Evolutionary conservation across 228 moss, liverwort and hornwort genomes (phyloP), one percentile per base, ranked within the genome.

Genomic region (Sphagnum magellanicum): DNA sequence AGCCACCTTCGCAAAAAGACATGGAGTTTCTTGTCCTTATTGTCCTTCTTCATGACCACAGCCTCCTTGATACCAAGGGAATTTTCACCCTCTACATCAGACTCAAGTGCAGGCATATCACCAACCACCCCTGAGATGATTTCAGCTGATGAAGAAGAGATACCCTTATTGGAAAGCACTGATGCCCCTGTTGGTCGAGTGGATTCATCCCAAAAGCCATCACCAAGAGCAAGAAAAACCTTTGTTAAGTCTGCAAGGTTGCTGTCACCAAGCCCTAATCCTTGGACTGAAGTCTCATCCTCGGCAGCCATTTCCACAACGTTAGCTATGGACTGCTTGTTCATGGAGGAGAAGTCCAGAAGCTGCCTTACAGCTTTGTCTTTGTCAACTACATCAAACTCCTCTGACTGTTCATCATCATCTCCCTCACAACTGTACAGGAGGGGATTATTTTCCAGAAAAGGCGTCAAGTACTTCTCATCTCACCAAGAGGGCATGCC

Each of bases 361-460:
- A 81, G 78, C 75, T 79, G 84, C 10, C 67, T 78, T 74, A 74
- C 72, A 51, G 78, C 67, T 49, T 67, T 75, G n/a, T 7, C 64
- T 65, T 77, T 81, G n/a, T 79, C 89, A 11, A 69, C 62, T 7
- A 75, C 66, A 66, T 86, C 73, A 50, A 81, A 70, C 50, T 80
- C 87, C 48, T 85, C 84, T 16, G 70, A 70, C 17, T 84, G 75
- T 53, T 82, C 81, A 32, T 92, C 91, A 11, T 63, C 80, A 60
- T 84, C 87, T 2, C 81, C 86, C 9, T 95, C 92, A 71, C 90
- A 95, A 60, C 84, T 79, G 65, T 95, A 95, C 6, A 95, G 80
- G 10, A 95, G 74, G 52, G 95, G 67, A 61, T 95, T 92, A 68
- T 87, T 87, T 61, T 84, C 80, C 67, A 92, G 67, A 53, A 84